Base-by-base conservation (phyloP, 2,329 filamentous ascomycete genomes). In the Claviceps arundinis region DNA sequence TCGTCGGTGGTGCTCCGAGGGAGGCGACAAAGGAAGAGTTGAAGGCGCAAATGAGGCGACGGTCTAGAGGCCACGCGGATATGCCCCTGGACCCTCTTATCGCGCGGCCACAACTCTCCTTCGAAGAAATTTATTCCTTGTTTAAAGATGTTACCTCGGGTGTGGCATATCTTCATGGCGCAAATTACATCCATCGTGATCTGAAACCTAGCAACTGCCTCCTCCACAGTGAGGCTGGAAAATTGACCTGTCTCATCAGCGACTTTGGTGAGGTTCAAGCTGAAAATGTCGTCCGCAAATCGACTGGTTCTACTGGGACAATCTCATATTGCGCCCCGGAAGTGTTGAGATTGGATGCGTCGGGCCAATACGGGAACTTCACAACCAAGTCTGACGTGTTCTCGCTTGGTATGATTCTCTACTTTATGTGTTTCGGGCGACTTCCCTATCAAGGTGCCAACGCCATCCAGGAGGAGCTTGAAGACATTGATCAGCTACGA, bases 331-430 rank as follows among this genome's bases (percentile, higher is more conserved):
- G 93, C 66, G 93, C 93, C 0, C 93, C 93, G 0, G 93, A 98
- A 67, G 94, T 98, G 0, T 72, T 98, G 34, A 82, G 78, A 49
- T 78, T 78, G 58, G 84, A 82, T 52, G 69, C 77, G 0, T 75
- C 73, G 30, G 91, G 91, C 0, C 77, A 77, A 1, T 91, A 87
- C 60, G 89, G 87, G 7, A 95, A 97, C 63, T 98, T 98, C 62
- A 95, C 89, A 0, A 90, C 88, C 26, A 98, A 97, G 64, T 96
- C 90, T 0, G 93, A 98, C 62, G 86, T 98, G n/a, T 98, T 98
- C 67, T 96, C 90, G 1, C 73, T 98, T 0, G 93, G 93, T 48
- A 96, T 98, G 91, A 97, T 97, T 52, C 76, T 98, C 3, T 95
- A 97, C 66, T 98, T 98, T 63, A 85, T 98, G 76, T 98, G 93